Evolutionary conservation across 2,329 filamentous ascomycete species (phyloP), one percentile per base, ranked within the genome.

Genomic region (Aspergillus sp.): DNA sequence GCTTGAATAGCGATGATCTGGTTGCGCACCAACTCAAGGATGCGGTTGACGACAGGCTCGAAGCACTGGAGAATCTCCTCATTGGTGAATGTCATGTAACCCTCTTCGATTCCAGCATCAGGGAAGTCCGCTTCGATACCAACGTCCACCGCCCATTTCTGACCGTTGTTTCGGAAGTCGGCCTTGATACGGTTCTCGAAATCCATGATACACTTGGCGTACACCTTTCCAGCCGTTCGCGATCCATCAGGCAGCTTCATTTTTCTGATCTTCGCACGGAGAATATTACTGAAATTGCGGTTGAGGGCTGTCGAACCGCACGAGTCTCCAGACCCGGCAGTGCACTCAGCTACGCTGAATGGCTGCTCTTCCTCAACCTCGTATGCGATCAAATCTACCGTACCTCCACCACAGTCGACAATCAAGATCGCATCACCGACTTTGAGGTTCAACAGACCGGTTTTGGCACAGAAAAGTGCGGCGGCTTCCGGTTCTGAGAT

Each of bases 111-210:
- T 66, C 92, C 93, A 33, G 95, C 95, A 73, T 98, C 95, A 40
- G 93, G 93, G 80, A 96, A 98, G 72, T 98, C 95, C 44, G 93
- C 92, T 81, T 99, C 95, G 69, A 99, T 98, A 71, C 95, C 95
- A 50, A 99, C 95, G 73, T 99, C 95, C 19, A 98, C 93, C 45
- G 95, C 95, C 95, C 95, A 98, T 77, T 98, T 98, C 77, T 98
- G 93, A 50, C 93, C 93, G 75, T 97, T 98, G 81, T 98, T 98
- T 64, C 95, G 87, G 88, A 99, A 99, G 76, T 98, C 95, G 50
- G 95, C 95, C 83, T 99, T 99, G 84, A 99, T 97, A 75, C 95
- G 84, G 84, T 98, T 98, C 81, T 99, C 95, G 70, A 99, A 99
- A 78, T 99, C 95, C 93, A 98, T 98, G 77, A 99, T 98, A 76